Base-by-base conservation (phyloP, 495 filamentous ascomycete genomes). In the Neurospora sp. region DNA sequence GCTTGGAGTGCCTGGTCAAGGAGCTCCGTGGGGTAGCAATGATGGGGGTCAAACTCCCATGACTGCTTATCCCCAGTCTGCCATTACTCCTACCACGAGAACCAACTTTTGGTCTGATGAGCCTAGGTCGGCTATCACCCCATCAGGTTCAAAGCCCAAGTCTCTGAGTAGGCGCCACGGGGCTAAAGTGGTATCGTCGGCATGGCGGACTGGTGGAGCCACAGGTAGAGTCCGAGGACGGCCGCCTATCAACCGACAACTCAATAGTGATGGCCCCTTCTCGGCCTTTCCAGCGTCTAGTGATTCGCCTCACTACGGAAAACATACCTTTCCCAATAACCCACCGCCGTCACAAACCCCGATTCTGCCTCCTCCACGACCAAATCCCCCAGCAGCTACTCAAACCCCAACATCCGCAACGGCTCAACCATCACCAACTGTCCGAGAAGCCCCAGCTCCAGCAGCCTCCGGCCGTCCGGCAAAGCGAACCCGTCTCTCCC, bases 121-220 rank as follows among this genome's bases (percentile, higher is more conserved):
- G 68, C 78, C 94, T 7, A 90, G 93, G 71, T 96, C 93, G 9
- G 93, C 93, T n/a, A 89, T 93, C 69, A 90, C 91, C 20, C 91
- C 91, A 3, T 81, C 53, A 3, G 53, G 53, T 1, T 31, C 81
- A 0, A 82, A 94, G 74, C 89, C 92, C 5, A 89, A 88, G 27
- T 93, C 93, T 1, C 90, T 91, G 1, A 85, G 91, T 41, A 92
- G 93, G 69, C 88, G 94, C n/a, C 94, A 97, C 78, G 95, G 95
- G 0, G 94, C 96, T 0, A 86, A 86, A 75, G 93, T 92, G 2
- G 94, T 99, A 2, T 99, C 96, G 8, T 97, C 95, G 35, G 96
- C 96, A 14, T 99, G 96, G 96, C 89, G 92, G 22, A 92, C 88
- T 70, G 89, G 87, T 61, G 89, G 87, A 5, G 87, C 89, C 3